Base-by-base conservation (phyloP, 331 rosid species). In the Malus hybrid region DNA sequence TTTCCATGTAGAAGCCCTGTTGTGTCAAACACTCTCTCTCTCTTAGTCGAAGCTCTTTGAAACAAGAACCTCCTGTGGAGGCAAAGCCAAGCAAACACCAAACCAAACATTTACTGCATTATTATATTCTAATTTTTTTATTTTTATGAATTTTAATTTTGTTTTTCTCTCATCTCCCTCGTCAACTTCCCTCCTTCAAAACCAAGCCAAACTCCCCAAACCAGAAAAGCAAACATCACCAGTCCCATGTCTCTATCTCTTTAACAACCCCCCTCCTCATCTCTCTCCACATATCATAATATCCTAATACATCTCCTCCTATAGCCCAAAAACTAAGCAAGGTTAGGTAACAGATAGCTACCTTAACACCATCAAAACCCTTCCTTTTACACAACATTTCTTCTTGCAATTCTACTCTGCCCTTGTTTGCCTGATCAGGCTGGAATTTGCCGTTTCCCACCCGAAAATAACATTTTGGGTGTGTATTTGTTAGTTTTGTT, bases 261-360 rank as follows among this genome's bases (percentile, higher is more conserved):
- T 84, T 83, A 95, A 90, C 98, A 90, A 90, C 97, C 81, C 78
- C 46, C 74, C 36, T 78, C 81, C 84, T 16, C 87, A 76, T 79
- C 81, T 80, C 81, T 59, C 64, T 24, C 27, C 5, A 57, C 14
- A n/a, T 56, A 3, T 57, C 13, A 1, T 57, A 57, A 20, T 39
- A 42, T 4, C 46, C 46, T 42, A 42, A 39, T 39, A 9, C 0
- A 39, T 39, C 46, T 39, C 46, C 46, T 42, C 13, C 79, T 78
- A 88, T 89, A 84, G 79, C 96, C 89, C 90, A 83, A 85, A 82
- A 84, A 83, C 90, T 84, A 95, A 95, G 99, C 99, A 95, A 95
- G 93, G 88, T 91, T 95, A 89, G 99, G 99, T 92, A 76, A 82
- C 70, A 83, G 93, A 92, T 24, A 85, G 92, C 89, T 78, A 89